Evolutionary conservation across 2,329 filamentous ascomycete genomes (phyloP).

Genomic region (Chalaropsis ovoidea): DNA sequence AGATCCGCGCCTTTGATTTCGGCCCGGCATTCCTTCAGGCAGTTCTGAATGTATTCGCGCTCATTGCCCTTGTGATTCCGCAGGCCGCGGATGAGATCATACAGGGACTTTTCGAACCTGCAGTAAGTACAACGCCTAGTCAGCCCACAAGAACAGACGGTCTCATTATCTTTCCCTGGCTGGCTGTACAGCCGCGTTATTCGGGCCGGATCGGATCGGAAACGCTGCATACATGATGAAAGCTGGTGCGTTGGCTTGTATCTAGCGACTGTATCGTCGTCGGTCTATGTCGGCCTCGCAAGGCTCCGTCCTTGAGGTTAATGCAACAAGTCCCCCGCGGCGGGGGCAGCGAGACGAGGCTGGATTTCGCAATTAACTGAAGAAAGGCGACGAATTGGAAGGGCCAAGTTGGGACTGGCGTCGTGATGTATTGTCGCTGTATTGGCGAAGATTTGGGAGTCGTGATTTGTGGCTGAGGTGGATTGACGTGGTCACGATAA

Average conservation of each 20-base stretch:
- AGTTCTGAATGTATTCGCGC: conserved; percentile 87
- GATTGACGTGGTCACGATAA: not conserved
- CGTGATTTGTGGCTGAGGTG: not conserved
- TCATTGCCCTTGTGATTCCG: conserved; percentile 93
- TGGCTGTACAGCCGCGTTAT: conserved; percentile 25
- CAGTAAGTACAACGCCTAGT: not conserved
- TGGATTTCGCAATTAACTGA: not conserved
- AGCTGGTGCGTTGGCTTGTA: not conserved
- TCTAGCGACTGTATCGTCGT: not conserved
- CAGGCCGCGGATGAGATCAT: conserved; percentile 94
- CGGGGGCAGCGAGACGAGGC: conserved; percentile 4
- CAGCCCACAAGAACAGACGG: conserved; percentile 12
- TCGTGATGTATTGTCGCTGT: not conserved
- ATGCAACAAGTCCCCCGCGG: conserved; percentile 10
- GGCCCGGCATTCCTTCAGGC: conserved; percentile 84
- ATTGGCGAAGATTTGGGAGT: not conserved
- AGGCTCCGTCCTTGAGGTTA: not conserved
- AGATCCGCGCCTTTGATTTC: conserved; percentile 92
- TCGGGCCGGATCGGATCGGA: conserved; percentile 27
- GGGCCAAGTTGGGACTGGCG: not conserved
- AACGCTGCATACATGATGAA: conserved; percentile 4
- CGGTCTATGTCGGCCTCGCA: not conserved
- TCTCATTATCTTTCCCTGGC: not conserved
- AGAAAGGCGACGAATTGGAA: not conserved
- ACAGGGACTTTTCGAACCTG: conserved; percentile 98